Evolutionary conservation across 768 basidiomycete genomes (phyloP), one percentile per base, ranked within the genome.

Genomic region (Lactarius hengduanensis): DNA sequence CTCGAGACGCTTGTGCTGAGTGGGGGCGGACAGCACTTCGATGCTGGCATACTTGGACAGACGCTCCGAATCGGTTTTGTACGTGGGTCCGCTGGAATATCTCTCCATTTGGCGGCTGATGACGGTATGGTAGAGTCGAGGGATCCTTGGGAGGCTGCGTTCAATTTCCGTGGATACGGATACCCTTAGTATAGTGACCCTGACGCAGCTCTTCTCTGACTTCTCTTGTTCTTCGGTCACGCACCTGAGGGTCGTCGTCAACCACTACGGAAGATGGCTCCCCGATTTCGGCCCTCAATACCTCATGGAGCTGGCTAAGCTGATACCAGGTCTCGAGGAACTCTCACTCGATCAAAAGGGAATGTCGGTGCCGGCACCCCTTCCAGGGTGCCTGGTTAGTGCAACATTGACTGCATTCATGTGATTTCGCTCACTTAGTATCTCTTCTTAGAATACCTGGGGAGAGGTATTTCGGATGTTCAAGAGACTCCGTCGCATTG

Each of bases 401-500:
- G 16, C 22, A 15, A 8, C 13, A 32, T 15, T 40, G 2, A 32
- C 47, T 16, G 9, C 16, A 32, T 38, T 4, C n/a, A 60, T 22
- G 22, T 8, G 26, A 22, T 30, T 54, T 43, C 11, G 22, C 16
- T 18, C 15, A 53, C 61, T 43, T 4, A 43, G 15, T 36, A 26
- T 30, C 11, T 62, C 34, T 9, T 40, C 40, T 41, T 54, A 66
- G 65, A 28, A n/a, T n/a, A 26, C 40, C 22, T 66, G 65, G 65
- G 65, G 65, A 30, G 61, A 62, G 28, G 65, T 57, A 3, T 62
- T 66, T 26, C 65, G 57, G 32, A 53, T 34, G 61, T 62, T 62
- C 32, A 66, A 54, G 32, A 66, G 62, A 54, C 57, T 66, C 4
- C 65, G 65, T n/a, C 65, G 65, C 47, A 66, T 66, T 40, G 61